Evolutionary conservation across 2,329 filamentous ascomycete species (phyloP), one percentile per base, ranked within the genome.

Genomic region (Microdochium bolleyi): DNA sequence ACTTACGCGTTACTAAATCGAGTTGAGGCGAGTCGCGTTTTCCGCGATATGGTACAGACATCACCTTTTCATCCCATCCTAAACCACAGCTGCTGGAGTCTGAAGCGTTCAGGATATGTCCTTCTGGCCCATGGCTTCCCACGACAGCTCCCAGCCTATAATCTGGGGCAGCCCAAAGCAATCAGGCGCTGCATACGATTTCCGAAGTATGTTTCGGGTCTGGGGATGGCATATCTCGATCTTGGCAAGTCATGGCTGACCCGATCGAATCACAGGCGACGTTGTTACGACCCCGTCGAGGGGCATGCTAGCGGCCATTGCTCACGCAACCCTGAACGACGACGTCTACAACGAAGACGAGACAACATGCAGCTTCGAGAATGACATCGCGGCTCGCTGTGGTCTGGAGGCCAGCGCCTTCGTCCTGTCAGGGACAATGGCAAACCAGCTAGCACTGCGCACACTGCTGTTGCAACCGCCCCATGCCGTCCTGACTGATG

Each of bases 381-480:
- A 77, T 48, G 85, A 88, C 66, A 78, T 95, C 48, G 89, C 90
- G 19, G 65, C 78, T 30, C 77, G 95, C 3, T 82, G 89, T 1
- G 83, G 83, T 59, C 91, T 95, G 61, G 85, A 91, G 62, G 83
- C 83, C 8, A 87, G 82, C 0, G 75, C 96, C 3, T 84, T 96
- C 52, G 89, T 96, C 52, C 77, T 95, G 54, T 94, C 89, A 0
- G 92, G 92, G 3, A 96, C 92, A 3, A 96, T 96, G 91, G 91
- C 90, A 41, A 96, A 96, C 70, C 91, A 96, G 67, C 75, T 96
- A 19, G 85, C 87, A 0, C 77, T 96, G 44, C 83, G 92, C 38
- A 79, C 88, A 1, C 87, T 94, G 54, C 77, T 96, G 14, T 79
- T 76, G 1, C 86, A 89, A 55, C 91, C 92, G 14, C 92, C 92